phyloP scores from a whole-genome alignment of 768 basidiomycete genomes.

The Pleurotus ostreatus region DNA sequence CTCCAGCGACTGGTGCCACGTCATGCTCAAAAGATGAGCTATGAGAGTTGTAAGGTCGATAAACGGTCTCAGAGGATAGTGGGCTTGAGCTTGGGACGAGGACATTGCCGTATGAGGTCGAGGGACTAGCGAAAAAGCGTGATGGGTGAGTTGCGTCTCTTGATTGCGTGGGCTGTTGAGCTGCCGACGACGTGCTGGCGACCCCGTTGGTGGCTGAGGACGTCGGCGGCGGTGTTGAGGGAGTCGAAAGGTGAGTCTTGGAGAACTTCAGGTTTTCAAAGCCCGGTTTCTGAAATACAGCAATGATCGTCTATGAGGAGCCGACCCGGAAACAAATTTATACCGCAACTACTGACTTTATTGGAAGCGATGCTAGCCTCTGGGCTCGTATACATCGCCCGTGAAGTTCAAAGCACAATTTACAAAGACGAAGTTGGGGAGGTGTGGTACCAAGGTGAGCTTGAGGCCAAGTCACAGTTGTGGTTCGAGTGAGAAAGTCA shows the following conservation, averaged over 20 bases:
- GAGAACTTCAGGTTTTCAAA: constrained; percentile 45
- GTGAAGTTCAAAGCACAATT: constrained; percentile 15
- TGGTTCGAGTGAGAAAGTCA: constrained; percentile 7
- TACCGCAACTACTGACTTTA: constrained; percentile 39
- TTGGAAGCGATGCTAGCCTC: constrained; percentile 38
- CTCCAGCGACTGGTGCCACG: constrained; percentile 34
- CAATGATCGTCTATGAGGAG: constrained; percentile 15
- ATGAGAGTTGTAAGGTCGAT: constrained; percentile 36
- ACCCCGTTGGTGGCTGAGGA: constrained; percentile 17
- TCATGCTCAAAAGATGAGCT: constrained; percentile 35
- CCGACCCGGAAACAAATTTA: constrained; percentile 9
- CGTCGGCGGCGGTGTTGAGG: constrained; percentile 19
- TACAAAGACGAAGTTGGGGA: not conserved
- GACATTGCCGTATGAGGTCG: constrained; percentile 49
- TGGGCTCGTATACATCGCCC: constrained; percentile 44
- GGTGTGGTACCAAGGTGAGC: not conserved
- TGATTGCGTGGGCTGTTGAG: constrained; percentile 58
- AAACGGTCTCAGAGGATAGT: constrained; percentile 32
- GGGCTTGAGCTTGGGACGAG: constrained; percentile 81
- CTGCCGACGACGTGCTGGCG: constrained; percentile 21
- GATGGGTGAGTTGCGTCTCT: constrained; percentile 71
- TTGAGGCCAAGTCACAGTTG: not conserved
- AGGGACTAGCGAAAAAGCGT: constrained; percentile 49
- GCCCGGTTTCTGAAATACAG: constrained; percentile 32
- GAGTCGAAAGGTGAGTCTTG: constrained; percentile 27